Base-by-base conservation (phyloP, 441 rosid species). In the Gossypium lobatum region DNA sequence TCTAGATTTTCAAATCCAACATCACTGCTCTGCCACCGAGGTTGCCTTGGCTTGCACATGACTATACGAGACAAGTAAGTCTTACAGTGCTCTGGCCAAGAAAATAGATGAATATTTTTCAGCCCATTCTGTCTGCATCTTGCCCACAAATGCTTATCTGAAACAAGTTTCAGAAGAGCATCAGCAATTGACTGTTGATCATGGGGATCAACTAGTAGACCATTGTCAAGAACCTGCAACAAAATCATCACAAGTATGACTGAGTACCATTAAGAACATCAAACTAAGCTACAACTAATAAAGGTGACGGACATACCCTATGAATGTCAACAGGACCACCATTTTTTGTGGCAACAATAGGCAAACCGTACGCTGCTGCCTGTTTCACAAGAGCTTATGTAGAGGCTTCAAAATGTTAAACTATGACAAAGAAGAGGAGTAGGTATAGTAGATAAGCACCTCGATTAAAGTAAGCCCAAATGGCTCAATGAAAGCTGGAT, bases 281-380 rank as follows among this genome's bases (percentile, higher is more conserved):
- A 68, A 72, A 16, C 59, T 21, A 70, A 66, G 75, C 8, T 46
- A 63, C 11, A 48, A 54, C 10, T 6, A 14, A 20, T 42, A 69
- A 37, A 9, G 50, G 52, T 28, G 46, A 46, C 52, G 48, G 73
- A 70, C 77, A 71, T 73, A 92, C 96, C 89, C 83, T 77, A 61
- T 85, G 91, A 70, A 94, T 94, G 72, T 94, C 98, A 2, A 94
- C 96, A 69, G 97, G 98, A 37, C 98, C 97, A 48, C 98, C 98
- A 83, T 94, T 94, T 83, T 79, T 89, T 23, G 97, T 92, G 70
- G 97, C 97, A 62, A 94, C 98, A 37, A 85, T 89, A 13, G 98
- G 98, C 78, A 92, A 82, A 31, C 98, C 97, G 80, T 92, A 54
- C 66, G 97, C 97, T 60, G 97, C 96, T 54, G 98, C 97, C 97